Evolutionary conservation across 192 early-diverging fungal species (phyloP), one percentile per base, ranked within the genome.

Genomic region (Umbelopsis sp.): DNA sequence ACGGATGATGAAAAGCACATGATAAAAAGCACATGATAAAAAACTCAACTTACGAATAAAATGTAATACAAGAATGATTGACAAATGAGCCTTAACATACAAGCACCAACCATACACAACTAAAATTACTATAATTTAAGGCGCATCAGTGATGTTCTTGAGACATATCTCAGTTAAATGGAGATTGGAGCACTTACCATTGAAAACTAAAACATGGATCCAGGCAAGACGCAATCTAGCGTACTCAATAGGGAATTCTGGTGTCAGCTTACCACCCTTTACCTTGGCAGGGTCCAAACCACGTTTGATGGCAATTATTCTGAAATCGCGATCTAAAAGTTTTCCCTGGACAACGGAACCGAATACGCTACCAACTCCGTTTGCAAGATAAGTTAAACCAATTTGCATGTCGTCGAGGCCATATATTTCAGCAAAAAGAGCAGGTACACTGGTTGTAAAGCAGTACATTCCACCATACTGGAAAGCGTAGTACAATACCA

Each of bases 31-130:
- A 22, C 0, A 43, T 25, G 34, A 65, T 22, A 29, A 26, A 2
- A 0, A 5, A 45, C 16, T 32, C 20, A 32, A 34, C 65, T 69
- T 72, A 68, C 75, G 32, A 43, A 72, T 51, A 34, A 77, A 77
- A 17, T 72, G 66, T 17, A 71, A 22, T 1, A 77, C 8, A 5
- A 77, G 41, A 29, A 65, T 22, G 17, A 72, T 41, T 8, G 66
- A 66, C n/a, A 77, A 11, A 43, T 45, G 71, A 36, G 43, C 53
- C 45, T 77, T 68, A 8, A 59, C 22, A 2, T 45, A 24, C 45
- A 72, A 31, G n/a, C 69, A 69, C 76, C 76, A 77, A 14, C 76
- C 76, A 45, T 77, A 77, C 0, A 67, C n/a, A 36, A 70, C 21
- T 5, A 71, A 50, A 29, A 70, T 31, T 1, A 49, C 49, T 62